Conservation (phyloP, 805 yeast species). For the Nakazawaea holstii region DNA sequence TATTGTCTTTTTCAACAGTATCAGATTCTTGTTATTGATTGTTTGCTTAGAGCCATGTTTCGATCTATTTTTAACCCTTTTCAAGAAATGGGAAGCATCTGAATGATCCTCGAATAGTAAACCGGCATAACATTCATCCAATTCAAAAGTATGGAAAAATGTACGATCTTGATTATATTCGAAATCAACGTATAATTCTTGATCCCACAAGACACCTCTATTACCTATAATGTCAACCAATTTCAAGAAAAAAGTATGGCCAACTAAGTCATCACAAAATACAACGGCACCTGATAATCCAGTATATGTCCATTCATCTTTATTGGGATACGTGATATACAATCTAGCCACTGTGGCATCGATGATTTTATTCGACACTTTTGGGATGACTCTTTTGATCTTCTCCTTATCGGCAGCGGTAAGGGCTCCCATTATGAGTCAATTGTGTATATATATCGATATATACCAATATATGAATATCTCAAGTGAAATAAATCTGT, state of each 20-base stretch:
- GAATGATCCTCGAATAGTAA: slow-evolving; percentile 80
- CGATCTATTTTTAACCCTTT: slow-evolving; percentile 66
- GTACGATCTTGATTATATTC: slow-evolving; percentile 91
- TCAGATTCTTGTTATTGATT: slow-evolving; percentile 78
- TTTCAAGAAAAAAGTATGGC: slow-evolving; percentile 88
- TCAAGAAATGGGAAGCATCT: slow-evolving; percentile 84
- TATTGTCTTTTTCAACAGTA: slow-evolving; percentile 61
- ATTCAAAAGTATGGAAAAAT: slow-evolving; percentile 91
- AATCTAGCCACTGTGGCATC: slow-evolving; percentile 89
- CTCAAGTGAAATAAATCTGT: no score
- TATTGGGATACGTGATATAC: slow-evolving; percentile 86
- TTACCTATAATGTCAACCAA: slow-evolving; percentile 79
- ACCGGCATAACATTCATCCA: slow-evolving; percentile 86
- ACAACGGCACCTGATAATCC: slow-evolving; percentile 86
- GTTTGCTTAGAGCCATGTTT: slow-evolving; percentile 89
- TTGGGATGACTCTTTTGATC: slow-evolving; percentile 84
- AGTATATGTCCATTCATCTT: slow-evolving; percentile 77
- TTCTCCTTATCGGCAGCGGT: slow-evolving; percentile 74
- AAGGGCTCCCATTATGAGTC: slow-evolving; percentile 27
- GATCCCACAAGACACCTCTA: slow-evolving; percentile 95
- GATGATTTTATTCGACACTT: slow-evolving; percentile 77
- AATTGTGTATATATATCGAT: background rate
- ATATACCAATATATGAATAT: background rate
- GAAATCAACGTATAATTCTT: slow-evolving; percentile 84
- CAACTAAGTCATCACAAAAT: slow-evolving; percentile 87